Evolutionary conservation across 192 early-diverging fungal genomes (phyloP).

Genomic region (Spizellomyces punctatus): DNA sequence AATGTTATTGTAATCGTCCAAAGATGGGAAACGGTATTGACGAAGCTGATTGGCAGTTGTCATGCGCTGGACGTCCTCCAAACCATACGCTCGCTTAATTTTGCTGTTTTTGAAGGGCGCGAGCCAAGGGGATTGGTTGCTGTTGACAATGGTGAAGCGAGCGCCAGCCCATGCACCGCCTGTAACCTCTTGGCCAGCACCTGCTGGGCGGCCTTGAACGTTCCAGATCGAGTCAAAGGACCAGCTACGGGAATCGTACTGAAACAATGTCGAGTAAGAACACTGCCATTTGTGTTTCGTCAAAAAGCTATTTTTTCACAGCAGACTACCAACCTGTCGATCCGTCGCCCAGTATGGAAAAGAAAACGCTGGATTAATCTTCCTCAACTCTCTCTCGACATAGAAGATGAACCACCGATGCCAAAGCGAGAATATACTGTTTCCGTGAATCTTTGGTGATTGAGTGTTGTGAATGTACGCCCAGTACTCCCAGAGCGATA

Average conservation of each 20-base stretch:
- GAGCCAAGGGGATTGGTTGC: neutral
- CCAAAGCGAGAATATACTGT: conserved; percentile 23
- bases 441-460: conserved; percentile 17
- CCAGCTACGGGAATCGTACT: conserved; percentile 3
- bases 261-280: too few species aligned
- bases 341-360: conserved; percentile 31
- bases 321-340: neutral
- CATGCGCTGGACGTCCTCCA: neutral
- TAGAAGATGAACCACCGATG: conserved; percentile 23
- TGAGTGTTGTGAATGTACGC: conserved; percentile 7
- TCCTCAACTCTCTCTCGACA: conserved; percentile 18
- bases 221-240: conserved; percentile 21
- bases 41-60: neutral
- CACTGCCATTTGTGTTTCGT: too few species aligned
- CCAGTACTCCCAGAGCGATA: conserved; percentile 20
- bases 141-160: neutral
- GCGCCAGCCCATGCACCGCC: conserved; percentile 14
- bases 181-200: conserved; percentile 8
- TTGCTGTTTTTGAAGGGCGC: conserved; percentile 4
- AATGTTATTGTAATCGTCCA: conserved; percentile 20
- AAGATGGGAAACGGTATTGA: conserved; percentile 1
- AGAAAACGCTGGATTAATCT: conserved; percentile 15
- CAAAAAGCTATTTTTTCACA: neutral
- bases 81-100: conserved; percentile 7
- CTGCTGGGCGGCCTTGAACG: conserved; percentile 1